Base-by-base conservation (phyloP, 2,329 filamentous ascomycete genomes). In the Cladophialophora exuberans region DNA sequence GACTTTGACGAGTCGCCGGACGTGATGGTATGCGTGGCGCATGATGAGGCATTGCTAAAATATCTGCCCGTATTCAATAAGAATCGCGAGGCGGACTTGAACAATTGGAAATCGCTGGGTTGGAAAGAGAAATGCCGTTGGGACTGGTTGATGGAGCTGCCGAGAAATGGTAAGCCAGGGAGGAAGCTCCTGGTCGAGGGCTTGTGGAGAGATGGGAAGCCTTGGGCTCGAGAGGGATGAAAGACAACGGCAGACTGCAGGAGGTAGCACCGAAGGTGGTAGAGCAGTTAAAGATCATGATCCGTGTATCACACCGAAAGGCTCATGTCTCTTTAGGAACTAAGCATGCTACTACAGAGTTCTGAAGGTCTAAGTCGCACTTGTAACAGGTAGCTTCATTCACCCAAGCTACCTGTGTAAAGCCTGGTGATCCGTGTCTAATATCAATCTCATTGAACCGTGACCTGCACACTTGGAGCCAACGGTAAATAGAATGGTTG, bases 11-110 rank as follows among this genome's bases (percentile, higher is more conserved):
- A 57, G 3, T 57, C 58, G 25, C 50, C 60, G 1, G 56, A 64
- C 39, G 62, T 70, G 4, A 58, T 70, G 41, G 59, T 69, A 2
- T 59, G 56, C 25, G 54, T 68, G 6, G 64, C 65, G n/a, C 67
- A 71, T 43, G 69, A 68, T 47, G 36, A 48, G 23, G 58, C 60
- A 6, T 43, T 69, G 51, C 45, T 63, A 23, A 58, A 65, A 47
- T 53, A 62, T 47, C 63, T 69, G 17, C 52, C 62, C 13, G 59
- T 64, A 36, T 50, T 62, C 44, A 66, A 70, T 46, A 59, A 65
- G 1, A 36, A 48, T 22, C 46, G 47, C 11, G 39, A 30, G 13
- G 39, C 39, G 20, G 46, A 46, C 10, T 28, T 54, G 33, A 59
- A 64, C 15, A 59, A 60, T 22, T 70, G 67, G 68, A 64, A 65